Base-by-base conservation (phyloP, 1,284 basidiomycete genomes). In the Leccinum griseonigrum region DNA sequence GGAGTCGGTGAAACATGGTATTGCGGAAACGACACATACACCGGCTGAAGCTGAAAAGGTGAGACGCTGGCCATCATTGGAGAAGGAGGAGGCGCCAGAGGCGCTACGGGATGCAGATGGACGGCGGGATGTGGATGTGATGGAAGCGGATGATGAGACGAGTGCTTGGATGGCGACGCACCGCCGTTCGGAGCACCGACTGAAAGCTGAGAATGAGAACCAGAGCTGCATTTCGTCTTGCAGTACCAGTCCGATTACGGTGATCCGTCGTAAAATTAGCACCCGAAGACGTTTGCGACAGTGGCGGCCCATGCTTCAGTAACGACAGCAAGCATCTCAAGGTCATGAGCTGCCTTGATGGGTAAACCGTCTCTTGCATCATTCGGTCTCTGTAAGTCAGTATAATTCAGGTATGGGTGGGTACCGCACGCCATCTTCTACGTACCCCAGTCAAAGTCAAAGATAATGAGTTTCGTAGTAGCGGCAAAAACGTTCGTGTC, bases 321-420 rank as follows among this genome's bases (percentile, higher is more conserved):
- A 22, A 22, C 22, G 16, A 40, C 16, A 32, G 31, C 10, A 10
- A 32, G 31, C 31, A 32, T 32, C 31, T 32, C 31, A 10, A 32
- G 31, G 3, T 32, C 31, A 32, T 32, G 31, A 32, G 0, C 31
- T 32, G 31, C 31, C 64, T 94, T 32, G 31, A 32, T 32, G 0
- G 31, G 31, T 32, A 32, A 3, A 3, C 31, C 31, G 31, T 32
- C 10, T 32, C 31, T 10, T 32, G 31, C 31, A 32, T 32, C 31
- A 9, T 32, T 0, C 10, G 31, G 31, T 32, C 9, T 32, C 31
- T 10, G 3, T 2, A 32, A 32, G 31, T 32, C 22, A 22, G 22
- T 22, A 22, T 22, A 22, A 22, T 22, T 10, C 10, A 32, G 9
- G 31, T 32, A 32, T 32, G 31, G 31, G 22, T 32, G 31, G 31